Evolutionary conservation across 306 rosid genomes (phyloP).

Genomic region (Fragaria nilgerrensis): DNA sequence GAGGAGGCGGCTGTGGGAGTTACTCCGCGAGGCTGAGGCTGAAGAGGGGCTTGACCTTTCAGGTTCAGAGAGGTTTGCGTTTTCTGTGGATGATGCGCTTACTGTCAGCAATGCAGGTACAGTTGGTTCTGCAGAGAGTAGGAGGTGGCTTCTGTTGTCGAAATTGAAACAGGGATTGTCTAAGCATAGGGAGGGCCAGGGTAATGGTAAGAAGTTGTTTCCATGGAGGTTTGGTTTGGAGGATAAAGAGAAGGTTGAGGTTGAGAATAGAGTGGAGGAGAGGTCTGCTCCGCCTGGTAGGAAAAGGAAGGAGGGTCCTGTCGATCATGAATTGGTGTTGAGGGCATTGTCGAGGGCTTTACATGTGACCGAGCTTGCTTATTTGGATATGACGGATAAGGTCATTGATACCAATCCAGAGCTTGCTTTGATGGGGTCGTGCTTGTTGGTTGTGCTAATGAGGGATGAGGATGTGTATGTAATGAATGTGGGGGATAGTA

Average conservation of each 20-base stretch:
- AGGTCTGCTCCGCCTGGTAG: slow-evolving; percentile 44
- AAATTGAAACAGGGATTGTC: slow-evolving; percentile 74
- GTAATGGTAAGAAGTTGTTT: slow-evolving; percentile 46
- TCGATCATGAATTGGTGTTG: slow-evolving; percentile 72
- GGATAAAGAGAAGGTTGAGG: slow-evolving; percentile 74
- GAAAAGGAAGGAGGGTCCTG: slow-evolving; percentile 74
- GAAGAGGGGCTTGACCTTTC: slow-evolving; percentile 91
- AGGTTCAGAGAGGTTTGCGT: slow-evolving; percentile 89
- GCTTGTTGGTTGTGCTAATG: slow-evolving; percentile 78
- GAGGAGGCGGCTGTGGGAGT: slow-evolving; percentile 76
- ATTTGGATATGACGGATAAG: slow-evolving; percentile 85
- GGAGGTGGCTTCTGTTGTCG: slow-evolving; percentile 74
- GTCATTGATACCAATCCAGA: slow-evolving; percentile 75
- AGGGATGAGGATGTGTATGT: slow-evolving; percentile 92
- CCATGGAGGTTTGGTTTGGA: slow-evolving; percentile 66
- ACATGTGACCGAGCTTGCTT: slow-evolving; percentile 63
- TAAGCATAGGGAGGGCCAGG: slow-evolving; percentile 76
- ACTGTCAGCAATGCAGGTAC: slow-evolving; percentile 59
- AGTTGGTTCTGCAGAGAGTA: slow-evolving; percentile 59
- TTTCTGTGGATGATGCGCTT: slow-evolving; percentile 82
- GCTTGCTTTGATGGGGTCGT: slow-evolving; percentile 90
- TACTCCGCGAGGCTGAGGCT: slow-evolving; percentile 70
- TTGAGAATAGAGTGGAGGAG: slow-evolving; percentile 46
- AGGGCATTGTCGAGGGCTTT: slow-evolving; percentile 79
- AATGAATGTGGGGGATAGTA: slow-evolving; percentile 97